Conservation (phyloP, 1,139 yeast genomes). For the Suhomyces bokatorum region DNA sequence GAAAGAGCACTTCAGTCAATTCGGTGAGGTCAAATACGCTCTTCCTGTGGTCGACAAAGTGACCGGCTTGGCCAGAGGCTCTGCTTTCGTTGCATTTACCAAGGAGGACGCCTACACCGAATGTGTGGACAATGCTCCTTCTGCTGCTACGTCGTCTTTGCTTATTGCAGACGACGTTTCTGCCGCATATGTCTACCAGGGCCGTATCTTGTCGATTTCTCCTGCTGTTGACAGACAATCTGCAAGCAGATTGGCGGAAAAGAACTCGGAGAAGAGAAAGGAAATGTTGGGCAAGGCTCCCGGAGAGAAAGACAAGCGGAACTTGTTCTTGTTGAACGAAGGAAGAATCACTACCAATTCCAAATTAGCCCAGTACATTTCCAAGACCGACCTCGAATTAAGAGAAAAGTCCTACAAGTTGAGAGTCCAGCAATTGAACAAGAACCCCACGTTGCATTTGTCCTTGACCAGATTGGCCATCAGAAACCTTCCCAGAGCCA, state of each 20-base stretch:
- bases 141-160: slow-evolving; percentile 71
- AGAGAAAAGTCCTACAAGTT: slow-evolving; percentile 85
- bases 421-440: slow-evolving; percentile 86
- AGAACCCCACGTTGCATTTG: slow-evolving; percentile 86
- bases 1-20: slow-evolving; percentile 72
- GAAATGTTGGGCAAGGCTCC: slow-evolving; percentile 80
- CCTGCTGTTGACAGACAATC: slow-evolving; percentile 86
- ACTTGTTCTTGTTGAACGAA: slow-evolving; percentile 82
- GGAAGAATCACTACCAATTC: slow-evolving; percentile 87
- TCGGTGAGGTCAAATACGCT: slow-evolving; percentile 91
- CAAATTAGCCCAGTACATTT: slow-evolving; percentile 67
- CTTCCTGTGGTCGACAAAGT: slow-evolving; percentile 86
- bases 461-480: slow-evolving; percentile 92
- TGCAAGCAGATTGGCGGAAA: slow-evolving; percentile 75
- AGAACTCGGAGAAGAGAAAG: slow-evolving; percentile 70
- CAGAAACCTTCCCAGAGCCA: slow-evolving; percentile 88
- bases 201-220: slow-evolving; percentile 80
- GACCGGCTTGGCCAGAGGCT: slow-evolving; percentile 87
- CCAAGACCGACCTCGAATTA: slow-evolving; percentile 76
- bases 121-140: slow-evolving; percentile 80
- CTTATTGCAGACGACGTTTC: slow-evolving; percentile 90
- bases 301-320: slow-evolving; percentile 79
- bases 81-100: slow-evolving; percentile 89
- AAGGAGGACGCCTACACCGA: slow-evolving; percentile 60
- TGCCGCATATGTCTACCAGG: slow-evolving; percentile 87